phyloP scores from a whole-genome alignment of 2,329 filamentous ascomycete species.

The Daldinia eschscholtzii region DNA sequence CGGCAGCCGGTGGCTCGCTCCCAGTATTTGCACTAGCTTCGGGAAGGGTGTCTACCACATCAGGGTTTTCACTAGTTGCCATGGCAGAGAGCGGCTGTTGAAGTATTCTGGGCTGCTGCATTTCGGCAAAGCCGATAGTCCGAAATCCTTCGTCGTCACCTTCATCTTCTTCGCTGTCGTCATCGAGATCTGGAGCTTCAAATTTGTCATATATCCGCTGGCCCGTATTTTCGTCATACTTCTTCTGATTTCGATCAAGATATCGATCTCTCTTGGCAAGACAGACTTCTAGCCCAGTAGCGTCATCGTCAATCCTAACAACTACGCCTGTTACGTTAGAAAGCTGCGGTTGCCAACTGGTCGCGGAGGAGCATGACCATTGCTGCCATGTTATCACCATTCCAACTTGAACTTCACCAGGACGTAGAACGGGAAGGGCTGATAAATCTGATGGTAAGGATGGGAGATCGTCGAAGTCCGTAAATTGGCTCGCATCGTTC shows the following conservation, averaged over 20 bases:
- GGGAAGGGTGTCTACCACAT: neutral
- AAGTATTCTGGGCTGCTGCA: slow-evolving; percentile 77
- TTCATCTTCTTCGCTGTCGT: slow-evolving; percentile 67
- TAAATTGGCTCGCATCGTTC: slow-evolving; percentile 59
- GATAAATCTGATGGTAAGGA: slow-evolving; percentile 69
- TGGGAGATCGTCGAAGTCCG: slow-evolving; percentile 71
- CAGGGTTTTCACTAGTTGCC: slow-evolving; percentile 9
- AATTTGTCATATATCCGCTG: slow-evolving; percentile 82
- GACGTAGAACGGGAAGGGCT: slow-evolving; percentile 63
- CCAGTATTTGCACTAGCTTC: neutral
- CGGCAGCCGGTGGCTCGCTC: neutral
- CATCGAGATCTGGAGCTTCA: slow-evolving; percentile 75
- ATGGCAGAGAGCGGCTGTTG: slow-evolving; percentile 54
- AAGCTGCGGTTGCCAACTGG: slow-evolving; percentile 75
- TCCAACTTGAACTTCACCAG: slow-evolving; percentile 64
- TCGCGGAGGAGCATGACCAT: slow-evolving; percentile 70
- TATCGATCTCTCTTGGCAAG: slow-evolving; percentile 78
- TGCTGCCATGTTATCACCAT: slow-evolving; percentile 79
- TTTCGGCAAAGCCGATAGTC: slow-evolving; percentile 69
- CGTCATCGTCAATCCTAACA: slow-evolving; percentile 66
- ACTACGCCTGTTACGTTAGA: slow-evolving; percentile 75
- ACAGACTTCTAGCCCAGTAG: slow-evolving; percentile 66
- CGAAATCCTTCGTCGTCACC: slow-evolving; percentile 71
- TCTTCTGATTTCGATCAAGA: slow-evolving; percentile 66
- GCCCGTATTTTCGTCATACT: slow-evolving; percentile 75